A percentile compares a stretch with the other conserved stretches of the same genome.
Conservation (phyloP, 106 monocot species). For the Chionographis japonica region DNA sequence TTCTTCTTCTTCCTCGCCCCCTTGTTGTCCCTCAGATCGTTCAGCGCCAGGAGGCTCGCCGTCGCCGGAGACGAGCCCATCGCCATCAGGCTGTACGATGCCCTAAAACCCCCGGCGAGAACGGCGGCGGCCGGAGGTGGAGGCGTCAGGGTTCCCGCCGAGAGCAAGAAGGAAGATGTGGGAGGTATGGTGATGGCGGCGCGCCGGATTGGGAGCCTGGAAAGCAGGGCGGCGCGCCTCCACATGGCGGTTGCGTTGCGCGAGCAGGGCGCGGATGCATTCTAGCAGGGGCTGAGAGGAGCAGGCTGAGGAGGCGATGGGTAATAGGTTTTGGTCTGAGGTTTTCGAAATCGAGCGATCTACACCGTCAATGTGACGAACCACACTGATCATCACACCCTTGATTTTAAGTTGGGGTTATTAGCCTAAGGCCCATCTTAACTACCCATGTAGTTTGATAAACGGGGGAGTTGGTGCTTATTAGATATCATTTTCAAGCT, state of each 20-base stretch:
- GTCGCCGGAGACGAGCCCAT: conserved; percentile 12
- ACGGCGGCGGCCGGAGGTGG: neutral
- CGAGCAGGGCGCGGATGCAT: too few relatives aligned
- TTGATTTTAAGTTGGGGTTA: too few relatives aligned
- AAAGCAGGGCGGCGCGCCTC: conserved; percentile 20
- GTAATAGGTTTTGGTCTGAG: too few relatives aligned
- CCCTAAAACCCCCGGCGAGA: neutral
- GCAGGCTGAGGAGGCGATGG: too few relatives aligned
- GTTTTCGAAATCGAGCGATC: too few relatives aligned
- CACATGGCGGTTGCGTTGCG: conserved; percentile 11
- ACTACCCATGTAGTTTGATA: too few relatives aligned
- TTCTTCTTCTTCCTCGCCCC: conserved; percentile 79
- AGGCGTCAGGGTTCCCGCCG: neutral
- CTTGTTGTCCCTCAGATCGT: conserved; percentile 77
- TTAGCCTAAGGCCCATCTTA: too few relatives aligned
- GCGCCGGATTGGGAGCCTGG: conserved; percentile 7
- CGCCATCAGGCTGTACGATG: conserved; percentile 3
- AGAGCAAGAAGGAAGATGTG: neutral
- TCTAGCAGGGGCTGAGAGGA: too few relatives aligned
- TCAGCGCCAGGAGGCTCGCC: conserved; percentile 51
- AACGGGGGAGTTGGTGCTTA: too few relatives aligned
- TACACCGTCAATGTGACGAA: too few relatives aligned
- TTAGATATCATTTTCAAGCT: too few relatives aligned
- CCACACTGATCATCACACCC: too few relatives aligned
- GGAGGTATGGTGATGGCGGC: neutral